Percentiles rank a stretch among this genome's conserved stretches.
Conservation (phyloP, 352 stramenopile genomes). For the Thalassiosira allenii region DNA sequence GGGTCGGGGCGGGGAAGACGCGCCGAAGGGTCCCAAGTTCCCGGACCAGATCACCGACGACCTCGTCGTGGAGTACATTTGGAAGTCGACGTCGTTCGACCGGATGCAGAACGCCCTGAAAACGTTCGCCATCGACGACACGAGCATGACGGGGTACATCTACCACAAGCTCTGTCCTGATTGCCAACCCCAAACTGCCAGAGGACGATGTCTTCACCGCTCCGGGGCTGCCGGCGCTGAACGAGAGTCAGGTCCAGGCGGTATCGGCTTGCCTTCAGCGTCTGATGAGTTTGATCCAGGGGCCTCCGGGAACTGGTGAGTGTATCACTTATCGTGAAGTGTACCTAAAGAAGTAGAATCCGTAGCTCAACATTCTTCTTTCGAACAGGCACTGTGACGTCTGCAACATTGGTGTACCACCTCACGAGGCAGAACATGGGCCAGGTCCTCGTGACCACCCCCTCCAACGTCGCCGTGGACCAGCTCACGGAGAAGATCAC, state of each 20-base stretch:
- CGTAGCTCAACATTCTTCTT: no score
- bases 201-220: constrained; percentile 83
- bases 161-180: constrained; percentile 98
- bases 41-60: constrained; percentile 95
- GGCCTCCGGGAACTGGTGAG: constrained; percentile 91
- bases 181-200: constrained; percentile 83
- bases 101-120: constrained; percentile 99
- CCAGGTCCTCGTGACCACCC: constrained; percentile 98
- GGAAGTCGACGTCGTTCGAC: constrained; percentile 99
- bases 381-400: constrained; percentile 95
- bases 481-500: constrained; percentile 98
- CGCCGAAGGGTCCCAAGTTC: constrained; percentile 65
- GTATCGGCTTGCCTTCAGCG: constrained; percentile 96
- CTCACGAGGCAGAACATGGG: constrained; percentile 98
- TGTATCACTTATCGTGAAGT: no score
- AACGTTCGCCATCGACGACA: constrained; percentile 98
- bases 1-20: constrained; percentile 27
- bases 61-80: constrained; percentile 98
- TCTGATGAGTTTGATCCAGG: constrained; percentile 98
- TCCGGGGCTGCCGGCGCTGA: constrained; percentile 96
- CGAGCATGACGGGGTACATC: constrained; percentile 97
- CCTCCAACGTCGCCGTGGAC: constrained; percentile 99
- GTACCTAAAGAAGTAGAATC: no score
- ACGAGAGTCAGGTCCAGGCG: constrained; percentile 96
- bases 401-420: constrained; percentile 99